Conservation (phyloP, 2,329 filamentous ascomycete species). For the Ophiostoma australiae region DNA sequence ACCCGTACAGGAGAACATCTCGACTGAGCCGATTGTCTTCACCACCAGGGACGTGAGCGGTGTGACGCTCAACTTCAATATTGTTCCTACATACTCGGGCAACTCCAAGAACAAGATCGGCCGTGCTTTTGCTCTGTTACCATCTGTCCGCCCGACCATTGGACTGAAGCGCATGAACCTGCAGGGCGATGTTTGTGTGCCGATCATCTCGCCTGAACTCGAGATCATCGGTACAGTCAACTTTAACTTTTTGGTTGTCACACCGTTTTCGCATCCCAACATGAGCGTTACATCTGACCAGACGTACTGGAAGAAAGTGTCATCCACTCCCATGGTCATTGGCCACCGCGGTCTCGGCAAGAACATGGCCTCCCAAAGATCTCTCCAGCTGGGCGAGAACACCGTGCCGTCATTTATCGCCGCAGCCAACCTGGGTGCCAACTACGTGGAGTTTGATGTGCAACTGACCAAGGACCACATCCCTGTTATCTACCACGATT, state of each 20-base stretch:
- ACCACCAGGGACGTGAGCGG: constrained; percentile 70
- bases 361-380: constrained; percentile 77
- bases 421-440: constrained; percentile 82
- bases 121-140: constrained; percentile 80
- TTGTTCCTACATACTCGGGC: constrained; percentile 91
- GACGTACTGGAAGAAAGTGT: constrained; percentile 93
- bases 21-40: constrained; percentile 90
- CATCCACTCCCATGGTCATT: constrained; percentile 72
- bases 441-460: constrained; percentile 76
- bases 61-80: constrained; percentile 88
- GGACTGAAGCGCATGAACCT: constrained; percentile 85
- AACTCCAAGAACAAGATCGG: constrained; percentile 84
- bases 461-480: constrained; percentile 98
- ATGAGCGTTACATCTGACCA: constrained; percentile 87
- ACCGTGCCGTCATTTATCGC: constrained; percentile 94
- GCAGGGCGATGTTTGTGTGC: constrained; percentile 86
- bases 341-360: constrained; percentile 77
- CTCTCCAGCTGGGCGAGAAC: constrained; percentile 92
- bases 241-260: constrained; percentile 95
- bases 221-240: constrained; percentile 93
- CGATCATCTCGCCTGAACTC: constrained; percentile 76
- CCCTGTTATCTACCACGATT: constrained; percentile 97
- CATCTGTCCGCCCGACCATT: constrained; percentile 74
- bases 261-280: constrained; percentile 87
- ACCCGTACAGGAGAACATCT: constrained; percentile 87